phyloP scores from a whole-genome alignment of 176 grass and related monocot species.

The Aechmea fasciata region DNA sequence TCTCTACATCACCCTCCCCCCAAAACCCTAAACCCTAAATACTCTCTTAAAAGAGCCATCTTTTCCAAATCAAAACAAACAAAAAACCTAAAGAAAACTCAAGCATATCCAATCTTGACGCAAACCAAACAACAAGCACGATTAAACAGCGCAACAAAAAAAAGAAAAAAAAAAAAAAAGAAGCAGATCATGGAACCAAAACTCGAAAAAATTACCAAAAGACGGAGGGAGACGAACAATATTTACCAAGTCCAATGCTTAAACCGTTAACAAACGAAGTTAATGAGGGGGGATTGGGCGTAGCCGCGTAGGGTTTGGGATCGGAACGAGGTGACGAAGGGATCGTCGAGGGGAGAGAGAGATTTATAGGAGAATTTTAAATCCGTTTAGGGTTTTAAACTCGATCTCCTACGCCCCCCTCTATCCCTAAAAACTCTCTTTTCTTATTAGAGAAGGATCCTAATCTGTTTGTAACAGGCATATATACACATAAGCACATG shows the following conservation, averaged over 20 bases:
- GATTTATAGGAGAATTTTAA: no score
- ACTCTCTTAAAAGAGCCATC: slow-evolving; percentile 28
- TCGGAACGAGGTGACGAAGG: no score
- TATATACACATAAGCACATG: neutral
- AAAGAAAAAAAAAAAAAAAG: no score
- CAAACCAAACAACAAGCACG: neutral
- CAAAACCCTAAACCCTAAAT: slow-evolving; percentile 38
- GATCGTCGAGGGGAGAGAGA: no score
- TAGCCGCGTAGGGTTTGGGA: no score
- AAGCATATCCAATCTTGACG: slow-evolving; percentile 6
- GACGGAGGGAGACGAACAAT: neutral
- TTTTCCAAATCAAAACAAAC: slow-evolving; percentile 15
- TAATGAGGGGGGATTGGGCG: no score
- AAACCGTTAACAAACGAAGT: no score
- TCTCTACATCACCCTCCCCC: neutral
- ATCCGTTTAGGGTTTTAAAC: no score
- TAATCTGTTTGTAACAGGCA: neutral
- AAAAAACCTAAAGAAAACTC: neutral
- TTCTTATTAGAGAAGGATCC: neutral
- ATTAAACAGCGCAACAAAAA: neutral
- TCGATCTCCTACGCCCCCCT: no score
- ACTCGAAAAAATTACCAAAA: slow-evolving; percentile 16
- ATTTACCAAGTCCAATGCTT: neutral
- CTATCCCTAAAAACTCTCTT: no score
- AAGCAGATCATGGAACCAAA: slow-evolving; percentile 9